phyloP scores from a whole-genome alignment of 805 yeast species.

The Kurtzmaniella fragi region DNA sequence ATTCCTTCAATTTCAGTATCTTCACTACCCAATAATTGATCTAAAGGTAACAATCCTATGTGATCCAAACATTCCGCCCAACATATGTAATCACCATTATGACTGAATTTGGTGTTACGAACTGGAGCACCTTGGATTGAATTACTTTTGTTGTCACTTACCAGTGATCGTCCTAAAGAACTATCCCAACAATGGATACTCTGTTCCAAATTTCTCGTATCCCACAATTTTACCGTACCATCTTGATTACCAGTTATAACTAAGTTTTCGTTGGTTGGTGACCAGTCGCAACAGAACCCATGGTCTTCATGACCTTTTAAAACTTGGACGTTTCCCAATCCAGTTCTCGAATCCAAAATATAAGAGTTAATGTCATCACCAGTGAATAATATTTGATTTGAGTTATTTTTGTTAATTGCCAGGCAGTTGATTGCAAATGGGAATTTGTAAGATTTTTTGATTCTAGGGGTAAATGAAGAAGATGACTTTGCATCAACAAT shows the following conservation, averaged over 20 bases:
- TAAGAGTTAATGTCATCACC: conserved; percentile 45
- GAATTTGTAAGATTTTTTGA: conserved; percentile 13
- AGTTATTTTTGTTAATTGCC: conserved; percentile 34
- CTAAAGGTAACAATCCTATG: conserved; percentile 43
- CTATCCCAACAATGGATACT: conserved; percentile 31
- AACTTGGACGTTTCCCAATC: conserved; percentile 8
- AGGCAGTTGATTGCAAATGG: conserved; percentile 51
- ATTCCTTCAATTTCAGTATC: conserved; percentile 15
- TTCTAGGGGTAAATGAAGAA: conserved; percentile 3
- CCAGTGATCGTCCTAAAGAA: conserved; percentile 19
- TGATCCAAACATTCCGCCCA: conserved; percentile 61
- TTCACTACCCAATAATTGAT: conserved; percentile 15
- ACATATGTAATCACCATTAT: conserved; percentile 39
- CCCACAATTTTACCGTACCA: conserved; percentile 51
- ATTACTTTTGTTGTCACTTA: background rate
- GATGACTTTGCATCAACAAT: conserved; percentile 29
- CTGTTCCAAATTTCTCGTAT: conserved; percentile 31
- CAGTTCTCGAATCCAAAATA: conserved; percentile 39
- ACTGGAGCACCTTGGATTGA: conserved; percentile 42
- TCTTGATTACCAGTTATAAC: conserved; percentile 60
- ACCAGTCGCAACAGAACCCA: conserved; percentile 61
- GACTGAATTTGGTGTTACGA: conserved; percentile 47
- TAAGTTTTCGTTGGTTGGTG: conserved; percentile 31
- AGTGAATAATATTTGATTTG: conserved; percentile 38
- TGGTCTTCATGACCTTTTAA: conserved; percentile 49